Conservation (phyloP, 2,329 filamentous ascomycete species). For the Fusarium pseudograminearum region DNA sequence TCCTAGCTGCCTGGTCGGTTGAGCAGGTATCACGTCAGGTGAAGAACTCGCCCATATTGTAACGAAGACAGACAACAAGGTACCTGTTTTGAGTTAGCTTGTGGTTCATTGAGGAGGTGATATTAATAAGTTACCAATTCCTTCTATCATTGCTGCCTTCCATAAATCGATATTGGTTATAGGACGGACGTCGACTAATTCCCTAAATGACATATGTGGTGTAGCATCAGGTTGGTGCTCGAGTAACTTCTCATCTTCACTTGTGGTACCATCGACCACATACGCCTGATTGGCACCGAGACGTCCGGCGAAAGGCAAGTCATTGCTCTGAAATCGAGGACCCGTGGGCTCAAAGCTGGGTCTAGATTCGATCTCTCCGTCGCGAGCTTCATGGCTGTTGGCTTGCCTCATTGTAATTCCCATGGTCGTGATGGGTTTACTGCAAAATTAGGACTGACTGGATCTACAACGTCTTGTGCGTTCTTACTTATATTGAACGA, state of each 20-base stretch:
- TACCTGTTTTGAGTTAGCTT: conserved; percentile 3
- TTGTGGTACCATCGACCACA: background rate
- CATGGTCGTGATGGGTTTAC: background rate
- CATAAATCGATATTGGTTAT: conserved; percentile 53
- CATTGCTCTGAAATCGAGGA: conserved; percentile 25
- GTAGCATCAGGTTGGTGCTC: conserved; percentile 56
- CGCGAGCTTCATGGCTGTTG: background rate
- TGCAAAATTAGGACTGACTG: too few relatives aligned
- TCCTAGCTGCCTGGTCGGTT: conserved; percentile 31
- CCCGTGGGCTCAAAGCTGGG: background rate
- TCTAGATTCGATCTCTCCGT: conserved; percentile 18
- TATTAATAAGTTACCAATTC: conserved; percentile 38
- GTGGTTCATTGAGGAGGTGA: accelerated
- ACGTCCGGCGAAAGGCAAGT: conserved; percentile 36
- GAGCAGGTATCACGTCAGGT: conserved; percentile 19
- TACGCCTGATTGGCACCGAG: conserved; percentile 40
- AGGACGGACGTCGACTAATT: conserved; percentile 52
- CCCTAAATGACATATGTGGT: conserved; percentile 53
- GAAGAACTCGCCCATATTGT: conserved; percentile 36
- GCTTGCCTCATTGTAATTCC: background rate
- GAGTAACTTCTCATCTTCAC: conserved; percentile 29
- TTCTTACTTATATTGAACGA: background rate
- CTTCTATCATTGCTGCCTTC: conserved; percentile 57
- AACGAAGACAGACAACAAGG: conserved; percentile 41
- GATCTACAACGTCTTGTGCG: accelerated